Percentiles rank a stretch among this genome's conserved stretches.
Evolutionary conservation across 2,329 filamentous ascomycete species (phyloP).

Genomic region (Diaporthe amygdali): DNA sequence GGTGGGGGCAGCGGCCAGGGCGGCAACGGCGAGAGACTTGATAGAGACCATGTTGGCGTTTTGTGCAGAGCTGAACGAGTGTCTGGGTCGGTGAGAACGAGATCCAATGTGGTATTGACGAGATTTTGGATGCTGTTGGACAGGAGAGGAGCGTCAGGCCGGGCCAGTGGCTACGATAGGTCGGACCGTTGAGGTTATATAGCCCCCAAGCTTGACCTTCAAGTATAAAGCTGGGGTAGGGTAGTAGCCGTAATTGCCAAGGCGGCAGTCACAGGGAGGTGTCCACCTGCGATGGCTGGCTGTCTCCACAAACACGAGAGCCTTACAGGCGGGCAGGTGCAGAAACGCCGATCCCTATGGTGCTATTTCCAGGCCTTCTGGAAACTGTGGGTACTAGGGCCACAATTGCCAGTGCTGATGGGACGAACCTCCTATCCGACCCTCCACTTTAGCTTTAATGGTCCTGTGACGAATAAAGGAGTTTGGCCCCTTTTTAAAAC

Average conservation of each 20-base stretch:
- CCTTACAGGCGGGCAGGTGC: not conserved
- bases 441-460: not conserved
- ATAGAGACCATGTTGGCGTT: conserved; percentile 21
- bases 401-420: not conserved
- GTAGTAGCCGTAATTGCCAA: conserved; percentile 7
- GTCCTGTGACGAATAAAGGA: not conserved
- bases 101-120: not conserved
- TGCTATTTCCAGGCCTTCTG: not conserved
- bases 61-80: not conserved
- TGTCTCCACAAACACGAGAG: not conserved
- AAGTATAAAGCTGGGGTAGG: not conserved
- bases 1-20: conserved; percentile 30
- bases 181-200: not conserved
- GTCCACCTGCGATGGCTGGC: not conserved
- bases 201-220: not conserved
- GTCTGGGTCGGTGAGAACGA: not conserved
- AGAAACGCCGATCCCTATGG: conserved; percentile 8
- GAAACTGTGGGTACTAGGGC: not conserved
- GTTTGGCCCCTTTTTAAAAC: not conserved
- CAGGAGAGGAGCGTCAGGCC: not conserved
- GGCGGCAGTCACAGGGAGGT: not conserved
- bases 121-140: not conserved
- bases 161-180: not conserved
- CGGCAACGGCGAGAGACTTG: conserved; percentile 28
- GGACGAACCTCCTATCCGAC: not conserved